phyloP scores from a whole-genome alignment of 768 basidiomycete genomes.

The Xanthoconium stramineum region DNA sequence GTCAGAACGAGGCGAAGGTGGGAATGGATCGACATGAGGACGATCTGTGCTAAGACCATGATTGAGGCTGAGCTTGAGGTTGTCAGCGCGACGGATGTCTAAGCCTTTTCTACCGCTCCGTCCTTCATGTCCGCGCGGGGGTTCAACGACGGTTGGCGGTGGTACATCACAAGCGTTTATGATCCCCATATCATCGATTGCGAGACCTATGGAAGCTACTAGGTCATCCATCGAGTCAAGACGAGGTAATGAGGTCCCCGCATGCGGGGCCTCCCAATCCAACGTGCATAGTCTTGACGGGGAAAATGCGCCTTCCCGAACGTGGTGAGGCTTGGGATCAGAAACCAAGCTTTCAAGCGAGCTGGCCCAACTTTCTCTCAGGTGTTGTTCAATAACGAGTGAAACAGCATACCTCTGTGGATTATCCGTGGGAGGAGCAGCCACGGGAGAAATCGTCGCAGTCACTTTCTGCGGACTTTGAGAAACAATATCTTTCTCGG shows the following conservation, averaged over 20 bases:
- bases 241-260: slow-evolving; percentile 23
- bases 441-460: background rate
- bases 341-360: slow-evolving; percentile 23
- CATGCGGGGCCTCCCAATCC: slow-evolving; percentile 20
- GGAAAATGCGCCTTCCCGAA: slow-evolving; percentile 66
- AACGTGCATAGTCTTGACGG: slow-evolving; percentile 38
- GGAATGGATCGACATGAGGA: slow-evolving; percentile 1
- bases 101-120: slow-evolving; percentile 22
- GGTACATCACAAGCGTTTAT: slow-evolving; percentile 30
- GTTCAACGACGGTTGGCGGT: slow-evolving; percentile 40
- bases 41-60: slow-evolving; percentile 15
- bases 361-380: slow-evolving; percentile 5
- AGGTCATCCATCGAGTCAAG: slow-evolving; percentile 37
- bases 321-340: slow-evolving; percentile 27
- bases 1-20: slow-evolving; percentile 21
- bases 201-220: slow-evolving; percentile 35
- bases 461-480: slow-evolving; percentile 28
- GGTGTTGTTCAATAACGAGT: background rate
- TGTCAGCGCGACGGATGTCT: slow-evolving; percentile 32
- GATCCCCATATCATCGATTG: slow-evolving; percentile 39
- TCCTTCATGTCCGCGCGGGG: slow-evolving; percentile 35
- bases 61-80: slow-evolving; percentile 5
- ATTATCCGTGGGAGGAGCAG: slow-evolving; percentile 6
- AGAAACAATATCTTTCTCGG: slow-evolving; percentile 21
- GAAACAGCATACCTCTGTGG: slow-evolving; percentile 19